Evolutionary conservation across 1,284 basidiomycete species (phyloP).

Genomic region (Paramarasmius palmivorus): DNA sequence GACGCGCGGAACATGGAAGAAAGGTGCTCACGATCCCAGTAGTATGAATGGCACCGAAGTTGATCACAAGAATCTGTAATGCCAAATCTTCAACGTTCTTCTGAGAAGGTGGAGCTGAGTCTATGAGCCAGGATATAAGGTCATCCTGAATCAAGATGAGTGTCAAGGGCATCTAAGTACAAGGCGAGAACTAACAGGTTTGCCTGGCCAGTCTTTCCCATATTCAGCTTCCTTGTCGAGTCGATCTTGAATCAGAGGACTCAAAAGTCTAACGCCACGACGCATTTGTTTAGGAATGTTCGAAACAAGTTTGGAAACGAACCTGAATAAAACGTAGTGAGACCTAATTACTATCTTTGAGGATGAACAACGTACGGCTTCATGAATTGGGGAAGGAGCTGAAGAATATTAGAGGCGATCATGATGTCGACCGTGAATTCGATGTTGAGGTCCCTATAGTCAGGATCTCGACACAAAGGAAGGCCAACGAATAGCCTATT

Average conservation of each 20-base stretch:
- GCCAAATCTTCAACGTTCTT: slow-evolving; percentile 23
- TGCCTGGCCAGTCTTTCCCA: slow-evolving; percentile 35
- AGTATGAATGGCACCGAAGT: slow-evolving; percentile 41
- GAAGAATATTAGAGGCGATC: too few relatives aligned
- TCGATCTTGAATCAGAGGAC: slow-evolving; percentile 39
- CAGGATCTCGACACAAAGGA: slow-evolving; percentile 31
- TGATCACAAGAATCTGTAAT: slow-evolving; percentile 30
- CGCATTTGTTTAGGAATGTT: slow-evolving; percentile 15
- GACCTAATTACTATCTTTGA: too few relatives aligned
- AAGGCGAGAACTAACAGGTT: slow-evolving; percentile 30
- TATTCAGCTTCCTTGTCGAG: slow-evolving; percentile 26
- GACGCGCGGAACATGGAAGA: background rate
- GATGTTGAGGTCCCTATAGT: too few relatives aligned
- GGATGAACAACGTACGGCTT: too few relatives aligned
- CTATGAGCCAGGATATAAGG: slow-evolving; percentile 38
- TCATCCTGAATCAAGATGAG: slow-evolving; percentile 35
- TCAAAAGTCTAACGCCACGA: slow-evolving; percentile 26
- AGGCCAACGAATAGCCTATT: slow-evolving; percentile 42
- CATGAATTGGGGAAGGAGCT: too few relatives aligned
- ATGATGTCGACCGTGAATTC: background rate
- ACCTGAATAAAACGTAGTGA: background rate
- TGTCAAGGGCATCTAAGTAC: background rate
- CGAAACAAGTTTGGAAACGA: slow-evolving; percentile 21
- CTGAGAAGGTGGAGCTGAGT: slow-evolving; percentile 29
- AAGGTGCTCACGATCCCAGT: slow-evolving; percentile 6